Conservation (phyloP, 306 rosid species). For the Dryas octopetala region DNA sequence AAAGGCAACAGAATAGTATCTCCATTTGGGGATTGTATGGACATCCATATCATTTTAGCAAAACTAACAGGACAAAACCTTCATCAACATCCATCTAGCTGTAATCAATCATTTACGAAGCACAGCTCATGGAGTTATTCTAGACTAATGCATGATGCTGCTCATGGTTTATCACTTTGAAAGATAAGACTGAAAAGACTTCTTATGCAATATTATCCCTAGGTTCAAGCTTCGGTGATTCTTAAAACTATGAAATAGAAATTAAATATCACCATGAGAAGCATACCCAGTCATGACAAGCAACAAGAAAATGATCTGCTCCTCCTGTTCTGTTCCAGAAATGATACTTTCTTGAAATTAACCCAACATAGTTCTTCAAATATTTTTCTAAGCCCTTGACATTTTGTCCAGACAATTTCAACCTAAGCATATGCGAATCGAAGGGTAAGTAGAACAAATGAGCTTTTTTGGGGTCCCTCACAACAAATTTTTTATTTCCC, state of each 20-base stretch:
- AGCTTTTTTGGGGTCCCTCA: slow-evolving; percentile 71
- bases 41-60: not conserved
- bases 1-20: not conserved
- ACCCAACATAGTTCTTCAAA: slow-evolving; percentile 56
- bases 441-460: slow-evolving; percentile 85
- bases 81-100: not conserved
- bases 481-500: slow-evolving; percentile 55
- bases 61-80: not conserved
- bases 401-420: slow-evolving; percentile 38
- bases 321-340: slow-evolving; percentile 91
- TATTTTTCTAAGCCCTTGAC: slow-evolving; percentile 46
- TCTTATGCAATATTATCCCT: not conserved
- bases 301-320: slow-evolving; percentile 87
- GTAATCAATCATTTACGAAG: not conserved
- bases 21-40: not conserved
- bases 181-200: not conserved
- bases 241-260: slow-evolving; percentile 1
- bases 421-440: slow-evolving; percentile 63
- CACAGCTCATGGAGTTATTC: not conserved
- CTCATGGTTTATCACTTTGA: not conserved
- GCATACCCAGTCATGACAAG: slow-evolving; percentile 94
- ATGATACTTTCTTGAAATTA: slow-evolving; percentile 58
- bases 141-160: not conserved
- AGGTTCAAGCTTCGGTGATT: not conserved
- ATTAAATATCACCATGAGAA: slow-evolving; percentile 11